These are phyloP conservation scores for Backusella psychrophila DNA, from an alignment of 192 early-diverging fungal species.

Conservation along the genomic window DNA sequence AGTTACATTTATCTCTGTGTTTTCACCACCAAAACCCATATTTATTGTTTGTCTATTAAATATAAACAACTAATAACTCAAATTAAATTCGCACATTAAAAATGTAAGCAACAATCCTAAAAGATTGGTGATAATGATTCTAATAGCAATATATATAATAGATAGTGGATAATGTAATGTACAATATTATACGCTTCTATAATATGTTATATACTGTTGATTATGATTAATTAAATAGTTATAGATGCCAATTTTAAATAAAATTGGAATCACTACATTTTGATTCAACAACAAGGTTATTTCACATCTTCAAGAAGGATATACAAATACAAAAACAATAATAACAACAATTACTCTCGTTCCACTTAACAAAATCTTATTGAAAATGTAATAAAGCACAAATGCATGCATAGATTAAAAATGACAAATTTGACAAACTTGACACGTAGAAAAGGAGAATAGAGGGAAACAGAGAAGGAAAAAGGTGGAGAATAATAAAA, in stretches of 20 bases:
- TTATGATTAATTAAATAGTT: not conserved
- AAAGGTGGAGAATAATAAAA: not conserved
- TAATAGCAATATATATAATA: too few relatives aligned
- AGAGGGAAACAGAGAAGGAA: not conserved
- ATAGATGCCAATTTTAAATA: not conserved
- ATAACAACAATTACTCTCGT: not conserved
- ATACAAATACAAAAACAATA: not conserved
- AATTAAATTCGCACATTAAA: not conserved
- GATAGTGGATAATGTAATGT: too few relatives aligned
- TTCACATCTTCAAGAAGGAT: not conserved
- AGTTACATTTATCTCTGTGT: not conserved
- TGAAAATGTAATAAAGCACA: not conserved
- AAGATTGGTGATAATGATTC: not conserved
- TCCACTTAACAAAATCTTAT: not conserved
- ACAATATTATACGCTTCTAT: not conserved
- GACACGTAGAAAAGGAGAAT: not conserved
- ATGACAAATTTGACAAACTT: not conserved
- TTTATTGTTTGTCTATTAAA: not conserved
- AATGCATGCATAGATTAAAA: not conserved
- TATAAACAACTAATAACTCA: not conserved
- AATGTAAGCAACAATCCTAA: not conserved
- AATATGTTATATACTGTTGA: not conserved
- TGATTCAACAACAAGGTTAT: not conserved
- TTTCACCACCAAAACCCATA: not conserved
- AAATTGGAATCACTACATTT: not conserved